These are phyloP conservation scores for Rhynchosporium agropyri DNA, from an alignment of 2,329 filamentous ascomycete species.

Conservation along the genomic window DNA sequence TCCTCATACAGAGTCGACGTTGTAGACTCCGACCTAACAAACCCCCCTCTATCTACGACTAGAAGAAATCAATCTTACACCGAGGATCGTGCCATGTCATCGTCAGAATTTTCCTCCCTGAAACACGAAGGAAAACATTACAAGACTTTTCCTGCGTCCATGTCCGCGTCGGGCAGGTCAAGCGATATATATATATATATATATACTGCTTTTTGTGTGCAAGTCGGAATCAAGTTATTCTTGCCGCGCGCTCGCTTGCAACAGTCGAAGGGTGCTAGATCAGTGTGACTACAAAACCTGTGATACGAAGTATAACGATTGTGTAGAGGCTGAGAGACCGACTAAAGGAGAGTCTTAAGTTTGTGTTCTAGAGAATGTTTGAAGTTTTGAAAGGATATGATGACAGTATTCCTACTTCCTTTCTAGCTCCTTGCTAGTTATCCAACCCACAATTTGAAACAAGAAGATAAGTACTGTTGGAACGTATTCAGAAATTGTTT, in stretches of 20 bases:
- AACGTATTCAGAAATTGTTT: background rate
- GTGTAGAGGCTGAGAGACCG: too few species aligned
- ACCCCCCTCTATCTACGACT: background rate
- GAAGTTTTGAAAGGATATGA: too few species aligned
- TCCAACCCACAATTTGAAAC: too few species aligned
- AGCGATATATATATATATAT: too few species aligned
- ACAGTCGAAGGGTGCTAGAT: background rate
- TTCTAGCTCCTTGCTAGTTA: too few species aligned
- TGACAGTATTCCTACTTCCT: too few species aligned
- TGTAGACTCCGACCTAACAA: background rate
- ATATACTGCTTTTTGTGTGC: background rate
- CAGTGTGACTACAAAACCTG: background rate
- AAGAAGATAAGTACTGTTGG: too few species aligned
- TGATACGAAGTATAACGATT: too few species aligned
- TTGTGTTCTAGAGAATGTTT: too few species aligned
- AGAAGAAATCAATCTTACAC: background rate
- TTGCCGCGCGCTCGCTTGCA: background rate
- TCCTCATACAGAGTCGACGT: too few species aligned
- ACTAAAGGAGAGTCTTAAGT: too few species aligned
- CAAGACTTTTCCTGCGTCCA: background rate
- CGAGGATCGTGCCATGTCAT: conserved; percentile 3
- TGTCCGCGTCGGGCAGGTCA: background rate
- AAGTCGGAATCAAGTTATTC: background rate
- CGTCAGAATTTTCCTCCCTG: background rate
- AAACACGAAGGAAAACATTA: background rate